Conservation (phyloP, 805 yeast genomes). For the Kluyveromyces lactis region DNA sequence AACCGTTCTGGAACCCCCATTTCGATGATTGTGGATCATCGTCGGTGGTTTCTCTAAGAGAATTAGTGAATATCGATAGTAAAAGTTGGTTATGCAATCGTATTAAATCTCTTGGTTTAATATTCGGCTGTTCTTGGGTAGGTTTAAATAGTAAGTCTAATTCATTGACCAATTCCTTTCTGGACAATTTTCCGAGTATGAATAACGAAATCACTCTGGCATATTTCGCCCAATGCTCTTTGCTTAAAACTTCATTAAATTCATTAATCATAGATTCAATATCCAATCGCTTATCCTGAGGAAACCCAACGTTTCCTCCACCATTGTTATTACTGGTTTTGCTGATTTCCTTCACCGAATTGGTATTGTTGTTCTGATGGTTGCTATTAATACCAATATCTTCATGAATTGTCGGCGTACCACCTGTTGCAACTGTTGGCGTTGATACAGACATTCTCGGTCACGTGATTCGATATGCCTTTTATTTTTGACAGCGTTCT, state of each 20-base stretch:
- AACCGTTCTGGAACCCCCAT: slow-evolving; percentile 42
- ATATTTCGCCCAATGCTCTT: slow-evolving; percentile 72
- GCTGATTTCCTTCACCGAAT: too few species aligned
- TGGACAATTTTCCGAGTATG: slow-evolving; percentile 68
- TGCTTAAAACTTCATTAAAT: slow-evolving; percentile 65
- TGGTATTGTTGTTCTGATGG: too few species aligned
- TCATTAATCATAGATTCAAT: slow-evolving; percentile 62
- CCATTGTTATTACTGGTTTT: too few species aligned
- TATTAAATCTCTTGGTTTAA: slow-evolving; percentile 13
- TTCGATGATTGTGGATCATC: slow-evolving; percentile 54
- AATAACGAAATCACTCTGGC: slow-evolving; percentile 72
- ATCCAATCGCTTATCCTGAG: slow-evolving; percentile 38
- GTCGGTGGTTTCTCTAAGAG: slow-evolving; percentile 68
- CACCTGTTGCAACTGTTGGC: too few species aligned
- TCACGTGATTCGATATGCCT: too few species aligned
- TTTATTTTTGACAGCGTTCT: too few species aligned
- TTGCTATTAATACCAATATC: too few species aligned
- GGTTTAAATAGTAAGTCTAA: slow-evolving; percentile 44
- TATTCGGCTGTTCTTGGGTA: neutral
- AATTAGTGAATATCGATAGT: slow-evolving; percentile 74
- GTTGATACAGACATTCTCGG: too few species aligned
- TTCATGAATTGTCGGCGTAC: too few species aligned
- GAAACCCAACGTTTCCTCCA: neutral
- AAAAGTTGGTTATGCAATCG: slow-evolving; percentile 72
- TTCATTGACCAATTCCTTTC: slow-evolving; percentile 59